Evolutionary conservation across 257 asterid species (phyloP).

Genomic region (Gynochthodes officinalis): DNA sequence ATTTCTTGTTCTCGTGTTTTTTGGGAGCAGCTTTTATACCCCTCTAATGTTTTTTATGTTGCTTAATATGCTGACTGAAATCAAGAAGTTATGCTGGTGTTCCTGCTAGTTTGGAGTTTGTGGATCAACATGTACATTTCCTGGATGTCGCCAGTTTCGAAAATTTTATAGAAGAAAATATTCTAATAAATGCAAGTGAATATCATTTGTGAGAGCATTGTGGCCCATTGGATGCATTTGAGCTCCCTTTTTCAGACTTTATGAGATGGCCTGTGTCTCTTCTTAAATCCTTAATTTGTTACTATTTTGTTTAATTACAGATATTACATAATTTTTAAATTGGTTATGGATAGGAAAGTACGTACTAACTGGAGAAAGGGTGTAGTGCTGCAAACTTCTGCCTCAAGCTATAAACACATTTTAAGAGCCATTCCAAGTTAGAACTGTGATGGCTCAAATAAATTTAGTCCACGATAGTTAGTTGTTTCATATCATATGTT

Average conservation of each 20-base stretch:
- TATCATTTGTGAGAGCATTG: background rate
- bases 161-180: background rate
- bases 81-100: background rate
- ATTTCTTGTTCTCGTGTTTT: too few relatives aligned
- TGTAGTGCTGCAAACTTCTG: background rate
- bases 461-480: background rate
- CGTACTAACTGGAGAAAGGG: background rate
- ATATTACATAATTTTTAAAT: background rate
- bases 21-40: too few relatives aligned
- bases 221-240: background rate
- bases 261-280: background rate
- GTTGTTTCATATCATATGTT: background rate
- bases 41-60: background rate
- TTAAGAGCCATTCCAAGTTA: background rate
- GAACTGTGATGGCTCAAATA: background rate
- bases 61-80: conserved; percentile 4
- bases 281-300: background rate
- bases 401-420: background rate
- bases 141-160: background rate
- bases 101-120: background rate
- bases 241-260: background rate
- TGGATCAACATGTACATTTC: background rate
- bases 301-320: background rate
- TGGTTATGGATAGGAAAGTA: background rate
- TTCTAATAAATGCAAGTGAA: background rate